These are phyloP conservation scores for Metschnikowia rubicola DNA, from an alignment of 805 yeast species.

Conservation along the genomic window DNA sequence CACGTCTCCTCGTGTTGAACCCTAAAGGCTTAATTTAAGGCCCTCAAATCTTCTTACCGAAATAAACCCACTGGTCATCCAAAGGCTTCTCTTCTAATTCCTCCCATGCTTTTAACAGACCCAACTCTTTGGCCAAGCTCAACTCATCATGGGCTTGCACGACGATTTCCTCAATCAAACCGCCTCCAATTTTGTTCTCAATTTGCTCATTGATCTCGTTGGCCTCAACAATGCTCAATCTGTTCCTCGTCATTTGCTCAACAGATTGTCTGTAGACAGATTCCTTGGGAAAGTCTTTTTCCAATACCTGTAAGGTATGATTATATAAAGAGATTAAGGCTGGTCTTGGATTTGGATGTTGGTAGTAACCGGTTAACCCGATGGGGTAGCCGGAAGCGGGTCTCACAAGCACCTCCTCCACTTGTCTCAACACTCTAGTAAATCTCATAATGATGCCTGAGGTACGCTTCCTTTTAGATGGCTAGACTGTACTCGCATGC, in stretches of 20 bases:
- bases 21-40: too few relatives aligned
- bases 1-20: too few relatives aligned
- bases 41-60: slow-evolving; percentile 55
- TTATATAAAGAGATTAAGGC: slow-evolving; percentile 68
- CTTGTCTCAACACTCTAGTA: slow-evolving; percentile 40
- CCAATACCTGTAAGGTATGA: slow-evolving; percentile 59
- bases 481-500: background rate
- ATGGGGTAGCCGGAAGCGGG: slow-evolving; percentile 69
- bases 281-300: slow-evolving; percentile 60
- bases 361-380: slow-evolving; percentile 73
- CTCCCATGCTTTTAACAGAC: slow-evolving; percentile 72
- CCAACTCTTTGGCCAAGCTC: slow-evolving; percentile 61
- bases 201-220: slow-evolving; percentile 61
- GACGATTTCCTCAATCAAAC: slow-evolving; percentile 77
- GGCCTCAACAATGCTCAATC: slow-evolving; percentile 62
- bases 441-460: slow-evolving; percentile 31
- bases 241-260: slow-evolving; percentile 64
- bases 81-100: slow-evolving; percentile 75
- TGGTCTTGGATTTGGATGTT: slow-evolving; percentile 83
- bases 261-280: slow-evolving; percentile 77
- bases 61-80: slow-evolving; percentile 81
- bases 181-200: slow-evolving; percentile 74
- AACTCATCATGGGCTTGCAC: slow-evolving; percentile 83
- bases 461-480: too few relatives aligned
- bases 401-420: slow-evolving; percentile 54